phyloP scores from a whole-genome alignment of 768 basidiomycete species.

The Rhodotorula diobovata region DNA sequence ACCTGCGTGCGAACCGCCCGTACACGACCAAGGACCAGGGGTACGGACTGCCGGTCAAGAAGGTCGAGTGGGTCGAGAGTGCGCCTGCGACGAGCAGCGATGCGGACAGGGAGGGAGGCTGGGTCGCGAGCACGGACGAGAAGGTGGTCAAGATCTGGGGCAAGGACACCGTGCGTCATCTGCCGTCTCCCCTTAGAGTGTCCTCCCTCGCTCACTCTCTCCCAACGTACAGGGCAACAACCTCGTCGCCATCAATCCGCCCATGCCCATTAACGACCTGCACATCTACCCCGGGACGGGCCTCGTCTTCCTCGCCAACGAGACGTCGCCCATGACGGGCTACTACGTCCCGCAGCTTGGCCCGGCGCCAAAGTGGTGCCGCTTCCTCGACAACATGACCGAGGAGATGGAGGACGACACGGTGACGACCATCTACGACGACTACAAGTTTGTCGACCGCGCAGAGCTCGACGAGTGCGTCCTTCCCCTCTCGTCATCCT shows the following conservation, averaged over 20 bases:
- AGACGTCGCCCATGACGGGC: conserved; percentile 90
- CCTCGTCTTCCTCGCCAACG: conserved; percentile 84
- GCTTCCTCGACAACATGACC: conserved; percentile 96
- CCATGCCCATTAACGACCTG: conserved; percentile 80
- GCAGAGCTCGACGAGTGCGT: conserved; percentile 76
- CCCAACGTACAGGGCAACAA: conserved; percentile 61
- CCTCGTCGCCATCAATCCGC: conserved; percentile 86
- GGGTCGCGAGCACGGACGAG: conserved; percentile 86
- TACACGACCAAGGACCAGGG: conserved; percentile 94
- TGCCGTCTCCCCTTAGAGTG: conserved; percentile 14
- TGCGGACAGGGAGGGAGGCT: conserved; percentile 69
- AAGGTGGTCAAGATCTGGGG: conserved; percentile 99
- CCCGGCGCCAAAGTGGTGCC: conserved; percentile 92
- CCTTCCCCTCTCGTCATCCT: not conserved
- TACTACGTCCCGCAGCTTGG: conserved; percentile 96
- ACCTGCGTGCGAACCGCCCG: conserved; percentile 75
- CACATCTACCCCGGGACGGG: conserved; percentile 87
- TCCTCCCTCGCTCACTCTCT: not conserved
- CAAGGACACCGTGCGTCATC: conserved; percentile 62
- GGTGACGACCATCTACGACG: conserved; percentile 71
- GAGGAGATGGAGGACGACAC: conserved; percentile 93
- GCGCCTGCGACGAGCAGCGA: conserved; percentile 53
- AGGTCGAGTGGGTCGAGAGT: conserved; percentile 82
- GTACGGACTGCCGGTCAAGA: conserved; percentile 83
- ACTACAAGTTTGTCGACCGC: conserved; percentile 94